phyloP scores from a whole-genome alignment of 371 early-diverging fungal species.

The Pancytospora philotis region DNA sequence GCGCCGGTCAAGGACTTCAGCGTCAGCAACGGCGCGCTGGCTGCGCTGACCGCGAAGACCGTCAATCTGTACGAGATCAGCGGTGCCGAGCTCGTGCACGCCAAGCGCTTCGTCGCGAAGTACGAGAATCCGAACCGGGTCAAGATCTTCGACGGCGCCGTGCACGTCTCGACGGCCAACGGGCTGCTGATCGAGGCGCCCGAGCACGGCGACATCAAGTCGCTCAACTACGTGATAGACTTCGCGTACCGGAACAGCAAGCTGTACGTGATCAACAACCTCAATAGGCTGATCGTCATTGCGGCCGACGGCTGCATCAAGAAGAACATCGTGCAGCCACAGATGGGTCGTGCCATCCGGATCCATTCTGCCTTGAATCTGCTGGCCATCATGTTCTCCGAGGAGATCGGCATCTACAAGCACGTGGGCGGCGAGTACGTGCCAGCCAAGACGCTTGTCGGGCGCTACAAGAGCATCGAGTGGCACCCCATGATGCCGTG shows the following conservation, averaged over 20 bases:
- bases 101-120: background rate
- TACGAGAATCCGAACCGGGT: background rate
- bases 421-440: background rate
- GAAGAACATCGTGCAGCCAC: background rate
- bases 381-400: constrained; percentile 7
- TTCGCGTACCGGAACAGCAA: background rate
- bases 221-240: constrained; percentile 9
- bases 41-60: background rate
- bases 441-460: background rate
- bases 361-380: background rate
- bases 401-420: constrained; percentile 13
- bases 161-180: background rate
- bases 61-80: background rate
- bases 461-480: background rate
- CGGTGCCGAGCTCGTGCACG: background rate
- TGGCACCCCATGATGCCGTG: constrained; percentile 17
- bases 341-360: constrained; percentile 3
- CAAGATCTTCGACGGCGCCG: background rate
- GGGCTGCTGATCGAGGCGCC: background rate
- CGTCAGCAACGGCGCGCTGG: background rate
- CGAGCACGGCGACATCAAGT: background rate
- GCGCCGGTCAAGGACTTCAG: background rate
- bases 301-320: background rate
- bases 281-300: background rate
- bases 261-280: constrained; percentile 16